Percentiles rank a stretch among this genome's conserved stretches.
phyloP scores from a whole-genome alignment of 2,329 filamentous ascomycete species.

The Apiospora marii region DNA sequence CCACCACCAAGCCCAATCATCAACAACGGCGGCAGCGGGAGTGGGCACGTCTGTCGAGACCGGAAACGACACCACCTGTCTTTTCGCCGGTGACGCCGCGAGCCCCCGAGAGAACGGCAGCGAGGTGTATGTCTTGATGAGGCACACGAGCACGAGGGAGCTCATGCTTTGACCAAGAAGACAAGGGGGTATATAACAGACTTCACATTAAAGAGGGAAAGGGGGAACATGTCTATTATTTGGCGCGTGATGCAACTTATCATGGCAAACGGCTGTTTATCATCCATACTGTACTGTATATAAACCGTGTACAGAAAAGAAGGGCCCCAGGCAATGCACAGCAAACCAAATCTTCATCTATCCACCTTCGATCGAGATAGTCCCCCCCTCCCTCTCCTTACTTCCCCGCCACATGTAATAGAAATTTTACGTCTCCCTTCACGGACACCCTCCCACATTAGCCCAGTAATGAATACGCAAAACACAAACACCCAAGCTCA shows the following conservation, averaged over 20 bases:
- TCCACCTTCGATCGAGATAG: neutral
- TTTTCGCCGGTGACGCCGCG: neutral
- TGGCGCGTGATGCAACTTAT: neutral
- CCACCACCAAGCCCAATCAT: neutral
- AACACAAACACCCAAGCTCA: constrained; percentile 35
- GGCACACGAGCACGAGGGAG: neutral
- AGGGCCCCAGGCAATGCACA: neutral
- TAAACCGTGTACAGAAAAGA: neutral
- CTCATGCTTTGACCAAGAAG: no score
- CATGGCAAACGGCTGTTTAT: neutral
- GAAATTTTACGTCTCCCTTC: neutral
- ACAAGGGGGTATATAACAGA: no score
- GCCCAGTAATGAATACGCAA: no score
- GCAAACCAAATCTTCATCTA: neutral
- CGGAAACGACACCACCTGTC: neutral
- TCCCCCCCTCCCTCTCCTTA: neutral
- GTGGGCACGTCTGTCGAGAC: neutral
- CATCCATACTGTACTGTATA: neutral
- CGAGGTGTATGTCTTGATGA: neutral
- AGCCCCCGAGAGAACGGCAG: neutral
- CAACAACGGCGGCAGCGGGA: no score
- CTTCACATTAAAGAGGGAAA: no score
- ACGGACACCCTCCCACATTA: no score
- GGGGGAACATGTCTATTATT: no score
- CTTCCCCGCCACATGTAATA: neutral